Evolutionary conservation across 495 filamentous ascomycete species (phyloP), one percentile per base, ranked within the genome.

Genomic region (Polyplosphaeria fusca): DNA sequence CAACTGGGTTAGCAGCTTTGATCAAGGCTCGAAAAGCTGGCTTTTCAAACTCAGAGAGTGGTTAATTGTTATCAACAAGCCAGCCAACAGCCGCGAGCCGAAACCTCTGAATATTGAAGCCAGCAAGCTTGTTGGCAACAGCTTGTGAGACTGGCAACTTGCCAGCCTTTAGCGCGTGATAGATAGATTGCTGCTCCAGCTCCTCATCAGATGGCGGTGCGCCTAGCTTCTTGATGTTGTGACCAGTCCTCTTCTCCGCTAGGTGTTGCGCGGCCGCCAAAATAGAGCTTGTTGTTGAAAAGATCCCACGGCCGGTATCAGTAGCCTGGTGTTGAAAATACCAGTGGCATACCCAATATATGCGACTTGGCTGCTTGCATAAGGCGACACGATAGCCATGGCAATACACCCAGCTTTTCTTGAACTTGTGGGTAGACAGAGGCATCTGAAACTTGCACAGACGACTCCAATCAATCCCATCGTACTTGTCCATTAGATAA

Each of bases 41-140:
- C 13, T 16, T 13, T 26, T 22, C 43, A 26, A 46, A 46, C 43
- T 46, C 43, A 9, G 9, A 7, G 12, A 46, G 43, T 46, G 43
- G 43, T 16, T 46, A 23, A 16, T 46, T 46, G 43, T 46, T 46
- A 11, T 46, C 43, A 9, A 46, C 43, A 46, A 46, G 43, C 43
- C 43, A 46, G 18, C 5, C 26, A 9, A 46, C 23, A 9, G 43
- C 18, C 13, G 43, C 16, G 5, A 46, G 23, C 20, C 43, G 13
- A 46, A 46, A 46, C 9, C 43, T 16, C 16, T 46, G 43, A 23
- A 23, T 9, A 26, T 46, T 16, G 20, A 46, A 46, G 22, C 16
- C 16, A 4, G 18, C 43, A 46, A 46, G 43, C 18, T 22, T 23
- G 7, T 46, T 46, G 20, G 43, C 16, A 11, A 46, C 43, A 9